Evolutionary conservation across 2,329 filamentous ascomycete genomes (phyloP).

Genomic region (Cercospora brassicicola): DNA sequence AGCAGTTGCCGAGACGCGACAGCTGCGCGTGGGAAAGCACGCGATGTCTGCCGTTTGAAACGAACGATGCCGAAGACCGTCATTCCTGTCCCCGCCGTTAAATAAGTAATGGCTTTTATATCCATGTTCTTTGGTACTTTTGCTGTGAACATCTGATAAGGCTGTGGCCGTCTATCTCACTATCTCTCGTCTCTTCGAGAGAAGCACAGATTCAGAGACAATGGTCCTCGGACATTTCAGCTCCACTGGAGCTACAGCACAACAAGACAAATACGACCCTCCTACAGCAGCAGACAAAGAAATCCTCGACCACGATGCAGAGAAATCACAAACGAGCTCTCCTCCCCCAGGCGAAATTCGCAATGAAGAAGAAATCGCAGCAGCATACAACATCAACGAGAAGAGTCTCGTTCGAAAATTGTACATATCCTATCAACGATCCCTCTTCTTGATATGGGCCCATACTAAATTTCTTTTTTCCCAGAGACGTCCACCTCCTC

Average conservation of each 20-base stretch:
- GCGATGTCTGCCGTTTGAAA: neutral
- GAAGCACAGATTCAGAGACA: too few species aligned
- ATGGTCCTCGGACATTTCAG: neutral
- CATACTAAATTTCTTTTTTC: neutral
- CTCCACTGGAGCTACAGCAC: neutral
- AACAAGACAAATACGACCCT: neutral
- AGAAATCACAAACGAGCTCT: slow-evolving; percentile 1
- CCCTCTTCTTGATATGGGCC: too few species aligned
- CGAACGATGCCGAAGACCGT: slow-evolving; percentile 5
- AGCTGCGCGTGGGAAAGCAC: slow-evolving; percentile 11
- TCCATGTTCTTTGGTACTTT: neutral
- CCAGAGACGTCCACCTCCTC: slow-evolving; percentile 42
- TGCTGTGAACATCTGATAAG: neutral
- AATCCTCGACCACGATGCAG: neutral
- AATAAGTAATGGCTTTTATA: neutral
- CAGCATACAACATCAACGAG: slow-evolving; percentile 51
- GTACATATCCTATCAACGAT: neutral
- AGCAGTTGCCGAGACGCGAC: neutral
- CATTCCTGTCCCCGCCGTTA: neutral
- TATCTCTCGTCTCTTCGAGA: neutral
- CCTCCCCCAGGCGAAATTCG: slow-evolving; percentile 3
- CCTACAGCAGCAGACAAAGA: neutral
- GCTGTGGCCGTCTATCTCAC: neutral
- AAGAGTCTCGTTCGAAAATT: slow-evolving; percentile 60
- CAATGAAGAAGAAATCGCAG: slow-evolving; percentile 24